Evolutionary conservation across 2,329 filamentous ascomycete species (phyloP), one percentile per base, ranked within the genome.

Genomic region (Xylariaceae sp.): DNA sequence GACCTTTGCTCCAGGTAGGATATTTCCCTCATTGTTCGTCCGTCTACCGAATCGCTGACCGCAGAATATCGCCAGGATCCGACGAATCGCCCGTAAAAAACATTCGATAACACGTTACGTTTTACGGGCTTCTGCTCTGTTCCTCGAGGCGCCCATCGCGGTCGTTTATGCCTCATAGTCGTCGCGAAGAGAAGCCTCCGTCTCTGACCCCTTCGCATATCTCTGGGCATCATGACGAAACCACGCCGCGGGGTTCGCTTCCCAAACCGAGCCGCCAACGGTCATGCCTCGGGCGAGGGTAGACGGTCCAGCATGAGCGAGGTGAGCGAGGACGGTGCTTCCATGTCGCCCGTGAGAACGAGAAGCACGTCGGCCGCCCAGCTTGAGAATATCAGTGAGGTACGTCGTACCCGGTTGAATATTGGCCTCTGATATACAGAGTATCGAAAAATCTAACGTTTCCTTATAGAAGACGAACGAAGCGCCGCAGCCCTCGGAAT

Each of bases 261-360:
- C 72, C 80, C 80, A 66, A 76, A 77, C 67, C 80, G 77, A 17
- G 18, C 37, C 72, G 77, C 73, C 65, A 81, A 83, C 63, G 77
- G 77, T 59, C 73, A 76, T 56, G 66, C 64, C 59, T 70, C 70
- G 60, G 66, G 71, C 61, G 80, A 88, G 10, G 81, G 84, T 54
- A 80, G 85, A 66, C 85, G 88, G 67, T 82, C 83, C 59, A 89
- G 87, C 79, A 85, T 90, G 74, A 89, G 87, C 66, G 88, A 89
- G 65, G 80, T 80, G 68, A 88, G 85, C 71, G 87, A 88, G 68
- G 79, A 79, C 47, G 77, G 77, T 54, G 82, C 49, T 34, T 51
- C 81, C 18, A 73, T 47, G 10, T 72, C 71, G 48, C 71, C 71
- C 13, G 35, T 68, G 11, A 71, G 71, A 58, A 55, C 68, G 9